These are phyloP conservation scores for Penicillium verhagenii DNA, from an alignment of 495 filamentous ascomycete genomes.

Conservation along the genomic window DNA sequence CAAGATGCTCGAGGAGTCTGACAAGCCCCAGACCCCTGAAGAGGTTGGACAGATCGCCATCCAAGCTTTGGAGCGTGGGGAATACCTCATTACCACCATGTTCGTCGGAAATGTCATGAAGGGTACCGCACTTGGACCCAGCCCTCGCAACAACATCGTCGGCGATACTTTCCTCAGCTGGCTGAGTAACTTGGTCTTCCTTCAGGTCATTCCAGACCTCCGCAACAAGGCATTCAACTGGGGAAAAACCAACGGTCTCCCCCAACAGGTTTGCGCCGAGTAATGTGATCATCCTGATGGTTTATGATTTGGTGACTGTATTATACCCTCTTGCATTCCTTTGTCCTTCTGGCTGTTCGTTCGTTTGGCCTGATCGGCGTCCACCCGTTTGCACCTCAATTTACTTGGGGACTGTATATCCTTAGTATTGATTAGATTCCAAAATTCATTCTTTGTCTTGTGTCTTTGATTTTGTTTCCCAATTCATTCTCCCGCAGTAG, in stretches of 20 bases:
- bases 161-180: slow-evolving; percentile 44
- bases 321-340: slow-evolving; percentile 26
- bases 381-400: slow-evolving; percentile 2
- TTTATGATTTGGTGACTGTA: slow-evolving; percentile 10
- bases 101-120: slow-evolving; percentile 67
- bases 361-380: slow-evolving; percentile 9
- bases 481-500: background rate
- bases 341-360: slow-evolving; percentile 8
- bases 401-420: slow-evolving; percentile 1
- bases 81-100: slow-evolving; percentile 72
- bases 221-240: slow-evolving; percentile 45
- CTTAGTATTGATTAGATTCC: background rate
- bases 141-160: slow-evolving; percentile 41
- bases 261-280: slow-evolving; percentile 6
- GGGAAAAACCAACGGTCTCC: slow-evolving; percentile 44
- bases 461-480: background rate
- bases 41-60: slow-evolving; percentile 73
- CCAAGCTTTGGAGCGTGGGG: slow-evolving; percentile 70
- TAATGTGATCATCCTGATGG: background rate
- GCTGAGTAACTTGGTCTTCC: slow-evolving; percentile 44
- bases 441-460: background rate
- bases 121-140: slow-evolving; percentile 44
- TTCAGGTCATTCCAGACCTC: slow-evolving; percentile 44
- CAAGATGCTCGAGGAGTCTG: slow-evolving; percentile 74
- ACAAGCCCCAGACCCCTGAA: slow-evolving; percentile 75